Evolutionary conservation across 1,284 basidiomycete genomes (phyloP).

Genomic region (Tilletia caries): DNA sequence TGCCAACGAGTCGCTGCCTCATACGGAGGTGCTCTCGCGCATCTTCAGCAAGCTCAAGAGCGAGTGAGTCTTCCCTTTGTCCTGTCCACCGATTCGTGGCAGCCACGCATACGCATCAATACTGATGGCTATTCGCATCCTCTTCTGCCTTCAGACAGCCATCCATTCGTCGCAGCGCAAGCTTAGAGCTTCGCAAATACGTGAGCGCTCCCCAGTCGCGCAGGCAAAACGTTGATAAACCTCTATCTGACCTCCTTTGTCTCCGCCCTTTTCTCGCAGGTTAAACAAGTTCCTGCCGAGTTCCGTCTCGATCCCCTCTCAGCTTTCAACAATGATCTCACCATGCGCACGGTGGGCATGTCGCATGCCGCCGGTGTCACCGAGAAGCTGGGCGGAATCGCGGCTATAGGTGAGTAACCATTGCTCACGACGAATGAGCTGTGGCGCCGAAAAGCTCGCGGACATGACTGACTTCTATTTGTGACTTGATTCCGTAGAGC

Average conservation of each 20-base stretch:
- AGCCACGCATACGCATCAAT: no score
- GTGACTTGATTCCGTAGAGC: slow-evolving; percentile 21
- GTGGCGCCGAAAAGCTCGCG: no score
- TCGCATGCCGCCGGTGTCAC: slow-evolving; percentile 71
- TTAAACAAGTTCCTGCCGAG: neutral
- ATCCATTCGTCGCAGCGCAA: neutral
- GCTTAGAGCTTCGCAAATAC: neutral
- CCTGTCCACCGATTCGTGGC: neutral
- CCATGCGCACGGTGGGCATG: slow-evolving; percentile 72
- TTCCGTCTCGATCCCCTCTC: slow-evolving; percentile 30
- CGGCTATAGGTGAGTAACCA: slow-evolving; percentile 69
- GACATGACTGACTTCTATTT: no score
- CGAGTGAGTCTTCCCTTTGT: neutral
- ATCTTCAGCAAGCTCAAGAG: slow-evolving; percentile 1
- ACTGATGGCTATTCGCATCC: no score
- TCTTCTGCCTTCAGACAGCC: neutral
- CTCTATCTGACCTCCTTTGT: neutral
- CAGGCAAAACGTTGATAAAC: neutral
- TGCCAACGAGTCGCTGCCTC: slow-evolving; percentile 23
- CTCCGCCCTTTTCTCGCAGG: neutral
- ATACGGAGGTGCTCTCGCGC: neutral
- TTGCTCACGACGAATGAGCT: no score
- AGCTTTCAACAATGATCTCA: slow-evolving; percentile 59
- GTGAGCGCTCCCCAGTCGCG: neutral
- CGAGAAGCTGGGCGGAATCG: slow-evolving; percentile 66